Evolutionary conservation across 225 moss, liverwort and hornwort species (phyloP).

Genomic region (Marchantia paleacea): DNA sequence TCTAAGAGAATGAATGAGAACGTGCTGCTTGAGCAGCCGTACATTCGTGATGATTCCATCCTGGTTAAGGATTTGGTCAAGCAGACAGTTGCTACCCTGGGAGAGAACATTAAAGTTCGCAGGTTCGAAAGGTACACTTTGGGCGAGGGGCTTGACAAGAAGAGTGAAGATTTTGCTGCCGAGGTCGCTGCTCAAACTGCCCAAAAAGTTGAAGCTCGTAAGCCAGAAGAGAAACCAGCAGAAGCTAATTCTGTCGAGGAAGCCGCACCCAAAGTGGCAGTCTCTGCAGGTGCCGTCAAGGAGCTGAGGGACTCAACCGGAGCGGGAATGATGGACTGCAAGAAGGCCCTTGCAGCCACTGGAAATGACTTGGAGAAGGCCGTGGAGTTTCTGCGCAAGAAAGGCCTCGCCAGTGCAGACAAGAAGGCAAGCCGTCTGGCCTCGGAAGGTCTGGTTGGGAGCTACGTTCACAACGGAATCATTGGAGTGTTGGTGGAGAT

Average conservation of each 20-base stretch:
- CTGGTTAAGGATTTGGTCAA: conserved; percentile 53
- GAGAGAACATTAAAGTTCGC: conserved; percentile 67
- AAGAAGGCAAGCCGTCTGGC: conserved; percentile 85
- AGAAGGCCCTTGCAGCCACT: conserved; percentile 74
- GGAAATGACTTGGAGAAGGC: conserved; percentile 74
- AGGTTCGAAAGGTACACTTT: conserved; percentile 74
- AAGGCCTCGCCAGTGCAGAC: conserved; percentile 86
- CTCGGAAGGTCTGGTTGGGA: conserved; percentile 80
- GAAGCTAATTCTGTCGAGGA: conserved; percentile 44
- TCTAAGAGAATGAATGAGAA: conserved; percentile 72
- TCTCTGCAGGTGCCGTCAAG: conserved; percentile 69
- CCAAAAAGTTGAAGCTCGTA: conserved; percentile 8
- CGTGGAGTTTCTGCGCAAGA: conserved; percentile 71
- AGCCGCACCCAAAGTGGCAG: conserved; percentile 45
- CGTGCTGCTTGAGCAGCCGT: conserved; percentile 43
- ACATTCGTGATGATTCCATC: conserved; percentile 59
- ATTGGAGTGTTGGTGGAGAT: conserved; percentile 89
- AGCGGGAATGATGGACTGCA: conserved; percentile 99
- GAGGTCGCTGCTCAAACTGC: conserved; percentile 89
- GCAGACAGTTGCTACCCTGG: conserved; percentile 47
- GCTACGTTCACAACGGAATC: conserved; percentile 77
- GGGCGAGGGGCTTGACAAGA: conserved; percentile 90
- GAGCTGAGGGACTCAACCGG: conserved; percentile 75
- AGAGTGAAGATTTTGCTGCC: conserved; percentile 73
- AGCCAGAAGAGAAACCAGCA: conserved; percentile 40